Evolutionary conservation across 805 yeast genomes (phyloP).

Genomic region (Kodamaea kaohsiungensis): DNA sequence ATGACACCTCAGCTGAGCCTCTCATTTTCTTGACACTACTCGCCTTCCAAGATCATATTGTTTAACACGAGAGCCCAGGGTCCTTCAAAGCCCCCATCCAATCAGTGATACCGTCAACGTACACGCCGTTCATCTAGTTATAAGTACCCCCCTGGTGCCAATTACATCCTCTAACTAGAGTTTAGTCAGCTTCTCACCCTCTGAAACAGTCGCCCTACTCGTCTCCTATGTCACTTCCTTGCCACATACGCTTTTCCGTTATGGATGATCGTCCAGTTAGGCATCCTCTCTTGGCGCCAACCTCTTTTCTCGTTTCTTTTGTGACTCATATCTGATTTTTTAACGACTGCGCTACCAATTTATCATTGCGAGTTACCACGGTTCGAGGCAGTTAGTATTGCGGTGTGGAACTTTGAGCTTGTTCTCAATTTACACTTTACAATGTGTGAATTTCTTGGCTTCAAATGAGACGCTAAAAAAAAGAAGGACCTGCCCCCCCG

Average conservation of each 20-base stretch:
- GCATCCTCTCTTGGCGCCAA: slow-evolving; percentile 10
- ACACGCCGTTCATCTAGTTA: too few species aligned
- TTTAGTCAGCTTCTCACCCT: too few species aligned
- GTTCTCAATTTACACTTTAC: not conserved
- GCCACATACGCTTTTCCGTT: not conserved
- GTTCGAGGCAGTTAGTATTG: not conserved
- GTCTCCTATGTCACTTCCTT: not conserved
- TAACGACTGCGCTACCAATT: not conserved
- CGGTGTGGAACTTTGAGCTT: not conserved
- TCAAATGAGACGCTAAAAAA: not conserved
- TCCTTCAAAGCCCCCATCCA: not conserved
- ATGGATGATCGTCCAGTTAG: not conserved
- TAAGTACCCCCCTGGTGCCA: not conserved
- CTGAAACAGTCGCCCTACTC: not conserved
- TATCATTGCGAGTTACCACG: not conserved
- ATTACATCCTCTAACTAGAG: not conserved
- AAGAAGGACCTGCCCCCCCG: not conserved
- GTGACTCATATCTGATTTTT: not conserved
- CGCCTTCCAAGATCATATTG: not conserved
- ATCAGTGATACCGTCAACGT: too few species aligned
- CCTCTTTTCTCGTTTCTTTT: slow-evolving; percentile 6
- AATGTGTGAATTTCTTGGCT: slow-evolving; percentile 7
- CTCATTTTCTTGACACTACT: not conserved
- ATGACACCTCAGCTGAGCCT: not conserved
- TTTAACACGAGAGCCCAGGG: not conserved